Base-by-base conservation (phyloP, 306 rosid genomes). In the Oxytropis ochrocephala region DNA sequence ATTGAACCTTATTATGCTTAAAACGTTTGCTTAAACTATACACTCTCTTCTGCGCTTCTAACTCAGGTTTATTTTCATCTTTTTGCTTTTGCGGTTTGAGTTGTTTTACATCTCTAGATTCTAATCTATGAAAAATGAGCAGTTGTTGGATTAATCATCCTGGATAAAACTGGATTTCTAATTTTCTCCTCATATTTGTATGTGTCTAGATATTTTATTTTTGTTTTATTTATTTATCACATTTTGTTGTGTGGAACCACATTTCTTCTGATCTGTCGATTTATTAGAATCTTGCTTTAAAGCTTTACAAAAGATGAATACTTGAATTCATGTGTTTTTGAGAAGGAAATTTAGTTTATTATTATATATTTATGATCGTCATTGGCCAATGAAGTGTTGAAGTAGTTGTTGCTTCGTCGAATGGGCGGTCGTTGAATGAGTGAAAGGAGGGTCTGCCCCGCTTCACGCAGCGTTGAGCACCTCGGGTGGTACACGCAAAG, bases 261-360 rank as follows among this genome's bases (percentile, higher is more conserved):
- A 14, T 67, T 64, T 64, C 52, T 43, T 63, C 69, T 68, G 82
- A 75, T 80, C 76, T 69, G 62, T 55, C 75, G 17, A 44, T 62
- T 46, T 39, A 33, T 57, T 11, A 32, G 14, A 43, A 10, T 18
- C 13, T 2, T 47, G 41, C n/a, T 4, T 32, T 57, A 57, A 33
- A 14, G 7, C 27, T 57, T 30, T 11, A n/a, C 11, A 1, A 56
- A 8, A 35, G 30, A 17, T 59, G 8, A 59, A 30, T 17, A 56
- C 16, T 56, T 5, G 7, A 12, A 7, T 56, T 30, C 9, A 10
- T 36, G 48, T 59, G 4, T 6, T 59, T 36, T 59, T n/a, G n/a
- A 16, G 47, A 59, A 5, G 66, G 64, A 16, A 13, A 57, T 57
- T 57, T 33, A 5, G 1, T 33, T 24, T 24, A 2, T 24, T 24